phyloP scores from a whole-genome alignment of 192 early-diverging fungal genomes.

The Piromyces sp. region DNA sequence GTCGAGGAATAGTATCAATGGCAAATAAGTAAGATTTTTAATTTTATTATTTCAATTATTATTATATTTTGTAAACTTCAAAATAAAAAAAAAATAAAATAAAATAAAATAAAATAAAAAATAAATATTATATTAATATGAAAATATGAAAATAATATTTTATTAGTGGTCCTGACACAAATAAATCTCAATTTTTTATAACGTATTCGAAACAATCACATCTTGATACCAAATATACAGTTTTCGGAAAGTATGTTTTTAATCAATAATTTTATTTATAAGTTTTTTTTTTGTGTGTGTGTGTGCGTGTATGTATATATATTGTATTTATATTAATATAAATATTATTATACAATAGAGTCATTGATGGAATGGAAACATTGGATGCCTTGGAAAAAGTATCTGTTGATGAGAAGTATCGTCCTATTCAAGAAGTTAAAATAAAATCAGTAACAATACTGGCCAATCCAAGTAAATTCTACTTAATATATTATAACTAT shows the following conservation, averaged over 20 bases:
- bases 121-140: constrained; percentile 12
- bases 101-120: too few species aligned
- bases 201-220: constrained; percentile 72
- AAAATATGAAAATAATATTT: background rate
- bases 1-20: constrained; percentile 78
- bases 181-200: constrained; percentile 74
- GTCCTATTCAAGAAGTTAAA: constrained; percentile 59
- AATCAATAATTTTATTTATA: too few species aligned
- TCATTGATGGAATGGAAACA: constrained; percentile 70
- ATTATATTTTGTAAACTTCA: too few species aligned
- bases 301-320: too few species aligned
- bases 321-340: too few species aligned
- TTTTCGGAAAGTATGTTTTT: constrained; percentile 60
- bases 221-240: constrained; percentile 78
- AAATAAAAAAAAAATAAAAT: too few species aligned
- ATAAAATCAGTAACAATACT: constrained; percentile 68
- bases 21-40: constrained; percentile 80
- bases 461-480: constrained; percentile 70
- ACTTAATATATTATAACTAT: constrained; percentile 4
- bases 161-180: background rate
- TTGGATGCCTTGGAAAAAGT: constrained; percentile 73
- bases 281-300: too few species aligned
- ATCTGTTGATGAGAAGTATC: constrained; percentile 63
- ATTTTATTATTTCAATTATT: too few species aligned
- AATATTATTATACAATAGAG: constrained; percentile 29